Conservation (phyloP, 1,284 basidiomycete species). For the Cryptococcus hybrid region DNA sequence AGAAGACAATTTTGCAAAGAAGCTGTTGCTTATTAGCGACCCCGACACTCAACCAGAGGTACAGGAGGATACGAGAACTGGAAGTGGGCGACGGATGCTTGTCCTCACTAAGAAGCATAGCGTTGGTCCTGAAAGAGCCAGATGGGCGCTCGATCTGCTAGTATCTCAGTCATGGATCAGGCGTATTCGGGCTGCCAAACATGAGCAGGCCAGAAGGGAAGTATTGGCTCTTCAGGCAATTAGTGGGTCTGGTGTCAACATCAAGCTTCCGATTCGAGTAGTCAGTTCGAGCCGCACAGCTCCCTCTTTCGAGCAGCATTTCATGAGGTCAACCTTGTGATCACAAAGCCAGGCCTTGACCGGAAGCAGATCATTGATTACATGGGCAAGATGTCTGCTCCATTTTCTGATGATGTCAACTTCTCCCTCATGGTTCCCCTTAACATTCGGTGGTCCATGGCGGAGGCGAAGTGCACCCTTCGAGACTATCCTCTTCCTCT, state of each 20-base stretch:
- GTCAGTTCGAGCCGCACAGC: constrained; percentile 55
- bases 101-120: constrained; percentile 47
- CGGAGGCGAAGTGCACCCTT: constrained; percentile 62
- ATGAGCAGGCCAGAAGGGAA: constrained; percentile 54
- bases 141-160: constrained; percentile 66
- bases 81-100: neutral
- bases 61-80: neutral
- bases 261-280: constrained; percentile 53
- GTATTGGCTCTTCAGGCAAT: constrained; percentile 45
- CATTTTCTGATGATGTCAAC: constrained; percentile 65
- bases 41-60: constrained; percentile 28
- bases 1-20: constrained; percentile 77
- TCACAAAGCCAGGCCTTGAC: constrained; percentile 58
- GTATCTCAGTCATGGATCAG: constrained; percentile 78
- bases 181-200: constrained; percentile 52
- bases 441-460: constrained; percentile 70
- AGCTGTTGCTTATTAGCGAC: constrained; percentile 59
- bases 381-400: constrained; percentile 43
- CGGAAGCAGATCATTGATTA: constrained; percentile 57
- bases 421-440: constrained; percentile 84
- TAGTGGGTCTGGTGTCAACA: constrained; percentile 23
- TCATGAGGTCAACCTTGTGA: constrained; percentile 59
- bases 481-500: constrained; percentile 67
- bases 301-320: constrained; percentile 70
- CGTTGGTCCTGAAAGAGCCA: constrained; percentile 69